Evolutionary conservation across 331 rosid species (phyloP), one percentile per base, ranked within the genome.

Genomic region (Malus hybrid): DNA sequence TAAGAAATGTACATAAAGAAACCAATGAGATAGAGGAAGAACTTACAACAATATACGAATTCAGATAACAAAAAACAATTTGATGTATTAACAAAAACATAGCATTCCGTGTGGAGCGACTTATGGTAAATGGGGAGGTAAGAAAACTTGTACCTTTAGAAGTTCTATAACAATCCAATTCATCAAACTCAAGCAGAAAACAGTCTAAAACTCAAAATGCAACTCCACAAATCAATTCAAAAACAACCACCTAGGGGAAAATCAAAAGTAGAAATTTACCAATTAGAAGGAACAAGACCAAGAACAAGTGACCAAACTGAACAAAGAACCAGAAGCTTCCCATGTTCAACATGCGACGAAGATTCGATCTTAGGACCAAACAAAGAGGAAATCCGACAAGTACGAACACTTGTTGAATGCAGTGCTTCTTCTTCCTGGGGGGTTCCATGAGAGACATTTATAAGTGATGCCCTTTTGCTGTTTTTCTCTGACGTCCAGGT

Each of bases 131-230:
- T 13, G 39, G 78, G 36, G 36, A 44, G 13, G 69, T 39, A 59
- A 8, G 69, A 15, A 70, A 69, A 27, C 60, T 48, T 29, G 63
- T 85, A 88, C 93, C 93, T 91, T 88, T 36, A 79, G 96, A 93
- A 6, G 93, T 74, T 59, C 68, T 28, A 42, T 11, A 78, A 56
- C 65, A 61, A 75, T 65, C 16, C 10, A 75, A 71, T 57, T 55
- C 67, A 56, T n/a, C 16, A 20, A 54, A 70, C 22, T 63, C 52
- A 4, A 10, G 50, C 12, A 77, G 64, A 62, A 44, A 77, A 56
- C 20, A 42, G 10, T 15, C 13, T 67, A 50, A 7, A 73, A 36
- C 71, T 28, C 39, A 73, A 7, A 76, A 22, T 11, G 5, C 33
- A 42, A 54, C 44, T n/a, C n/a, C 7, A 19, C 1, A 65, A 48